Evolutionary conservation across 1,139 yeast species (phyloP), one percentile per base, ranked within the genome.

Genomic region (Saccharomyces hybrid): DNA sequence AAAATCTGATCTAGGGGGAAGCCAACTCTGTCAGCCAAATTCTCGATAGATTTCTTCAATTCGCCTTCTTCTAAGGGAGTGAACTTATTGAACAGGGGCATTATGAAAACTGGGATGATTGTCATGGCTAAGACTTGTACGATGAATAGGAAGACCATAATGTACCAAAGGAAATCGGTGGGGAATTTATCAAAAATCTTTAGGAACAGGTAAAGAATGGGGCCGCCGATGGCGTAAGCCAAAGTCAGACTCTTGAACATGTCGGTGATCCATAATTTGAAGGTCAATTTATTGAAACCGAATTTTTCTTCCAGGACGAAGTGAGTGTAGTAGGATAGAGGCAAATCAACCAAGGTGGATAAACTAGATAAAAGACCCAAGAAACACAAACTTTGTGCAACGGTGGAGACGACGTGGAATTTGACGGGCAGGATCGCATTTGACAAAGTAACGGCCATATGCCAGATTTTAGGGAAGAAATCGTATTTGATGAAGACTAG

Each of bases 51-150:
- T 11, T 79, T 74, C 70, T 88, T 88, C 74, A 93, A 80, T 68
- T 89, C 90, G 34, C 98, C 98, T 48, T 88, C 93, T 65, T 87
- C 90, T 63, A 93, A 79, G 27, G 97, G 97, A 47, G 90, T 84
- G 60, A 89, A 82, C 67, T 87, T 90, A 77, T 93, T 90, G 77
- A 93, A 93, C 62, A 90, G 74, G 5, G 99, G 99, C 76, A 87
- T 90, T 63, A 93, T 90, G 62, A 88, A 77, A 29, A 87, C 82
- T 26, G 98, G 99, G 54, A 88, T 78, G 47, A 83, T 71, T 19
- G 88, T 82, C 78, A 88, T 84, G 55, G 85, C 79, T 56, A 86
- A 71, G 58, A 91, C 76, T 70, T 86, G 96, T 62, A 89, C 81
- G 42, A 75, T 77, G 53, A 91, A 78, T 55, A 88, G 73, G 68